Evolutionary conservation across 305 asterid genomes (phyloP).

Genomic region (Solanum hybrid): DNA sequence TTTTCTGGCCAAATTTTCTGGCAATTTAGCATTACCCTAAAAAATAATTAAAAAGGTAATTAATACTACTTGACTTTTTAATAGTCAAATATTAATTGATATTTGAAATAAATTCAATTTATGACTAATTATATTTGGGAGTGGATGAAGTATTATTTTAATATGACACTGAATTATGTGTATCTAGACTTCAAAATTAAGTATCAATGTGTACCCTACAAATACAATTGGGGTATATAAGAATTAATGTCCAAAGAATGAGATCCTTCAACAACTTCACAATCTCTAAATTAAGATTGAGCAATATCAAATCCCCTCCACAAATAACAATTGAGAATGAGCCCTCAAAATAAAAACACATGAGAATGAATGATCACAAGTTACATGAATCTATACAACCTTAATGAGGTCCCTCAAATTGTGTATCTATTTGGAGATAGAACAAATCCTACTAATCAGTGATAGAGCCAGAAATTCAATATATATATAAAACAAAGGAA

Average conservation of each 20-base stretch:
- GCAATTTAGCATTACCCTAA: too few relatives aligned
- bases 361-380: background rate
- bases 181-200: background rate
- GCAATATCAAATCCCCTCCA: background rate
- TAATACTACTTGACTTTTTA: background rate
- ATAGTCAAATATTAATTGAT: background rate
- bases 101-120: background rate
- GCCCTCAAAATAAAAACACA: background rate
- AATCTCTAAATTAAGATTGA: background rate
- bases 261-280: conserved; percentile 1
- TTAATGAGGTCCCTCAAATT: background rate
- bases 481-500: background rate
- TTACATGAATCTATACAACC: background rate
- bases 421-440: background rate
- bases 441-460: background rate
- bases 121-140: background rate
- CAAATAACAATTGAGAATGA: background rate
- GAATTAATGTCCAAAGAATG: background rate
- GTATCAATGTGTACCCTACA: background rate
- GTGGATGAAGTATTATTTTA: background rate
- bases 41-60: background rate
- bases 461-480: background rate
- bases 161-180: background rate
- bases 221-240: background rate
- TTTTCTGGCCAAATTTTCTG: too few relatives aligned